Percentiles rank a stretch among this genome's conserved stretches.
These are phyloP conservation scores for Hypoxylon sp. DNA, from an alignment of 2,329 filamentous ascomycete genomes.

Conservation along the genomic window DNA sequence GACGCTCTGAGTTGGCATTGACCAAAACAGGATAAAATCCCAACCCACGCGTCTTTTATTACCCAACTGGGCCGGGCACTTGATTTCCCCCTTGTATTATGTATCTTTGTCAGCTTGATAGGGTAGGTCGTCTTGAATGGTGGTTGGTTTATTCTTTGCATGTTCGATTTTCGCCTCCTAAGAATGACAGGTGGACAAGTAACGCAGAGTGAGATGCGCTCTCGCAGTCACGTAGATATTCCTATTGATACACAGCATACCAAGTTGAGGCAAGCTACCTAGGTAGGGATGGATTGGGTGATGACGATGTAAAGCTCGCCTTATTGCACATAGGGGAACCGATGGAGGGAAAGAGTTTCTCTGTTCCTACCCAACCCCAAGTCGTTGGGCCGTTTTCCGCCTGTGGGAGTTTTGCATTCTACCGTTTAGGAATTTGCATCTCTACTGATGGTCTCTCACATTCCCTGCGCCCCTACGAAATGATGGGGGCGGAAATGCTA, in stretches of 20 bases:
- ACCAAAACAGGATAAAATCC: conserved; percentile 41
- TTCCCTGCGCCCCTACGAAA: conserved; percentile 12
- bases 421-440: conserved; percentile 1
- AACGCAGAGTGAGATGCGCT: not conserved
- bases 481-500: conserved; percentile 28
- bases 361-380: not conserved
- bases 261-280: conserved; percentile 10
- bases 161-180: conserved; percentile 7
- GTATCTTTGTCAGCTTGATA: conserved; percentile 20
- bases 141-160: conserved; percentile 26
- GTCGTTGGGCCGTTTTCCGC: conserved; percentile 13
- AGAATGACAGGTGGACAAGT: conserved; percentile 16
- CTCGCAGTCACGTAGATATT: conserved; percentile 8
- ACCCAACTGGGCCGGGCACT: conserved; percentile 25
- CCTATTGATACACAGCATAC: conserved; percentile 22
- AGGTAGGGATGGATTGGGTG: conserved; percentile 17
- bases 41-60: conserved; percentile 41
- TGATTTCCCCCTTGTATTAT: conserved; percentile 13
- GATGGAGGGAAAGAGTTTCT: conserved; percentile 11
- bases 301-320: conserved; percentile 23
- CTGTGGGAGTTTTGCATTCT: conserved; percentile 1
- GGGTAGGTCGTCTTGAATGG: conserved; percentile 17
- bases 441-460: conserved; percentile 19
- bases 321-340: conserved; percentile 29
- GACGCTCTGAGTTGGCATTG: conserved; percentile 42